These are phyloP conservation scores for Colletotrichum musicola DNA, from an alignment of 2,329 filamentous ascomycete genomes.

Conservation along the genomic window DNA sequence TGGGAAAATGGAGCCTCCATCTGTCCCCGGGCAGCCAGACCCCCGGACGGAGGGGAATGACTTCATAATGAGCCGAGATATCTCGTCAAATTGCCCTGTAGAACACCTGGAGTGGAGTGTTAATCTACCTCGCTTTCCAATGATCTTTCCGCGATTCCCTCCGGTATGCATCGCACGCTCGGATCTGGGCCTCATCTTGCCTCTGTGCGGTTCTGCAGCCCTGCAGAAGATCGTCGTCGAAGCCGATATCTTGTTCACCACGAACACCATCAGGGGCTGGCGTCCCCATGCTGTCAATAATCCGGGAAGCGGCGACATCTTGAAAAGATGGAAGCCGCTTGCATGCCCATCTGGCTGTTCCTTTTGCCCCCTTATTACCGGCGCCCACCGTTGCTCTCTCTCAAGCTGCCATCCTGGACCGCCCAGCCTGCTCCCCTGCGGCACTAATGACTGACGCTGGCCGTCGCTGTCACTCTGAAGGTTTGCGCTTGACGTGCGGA, in stretches of 20 bases:
- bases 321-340: neutral
- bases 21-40: conserved; percentile 9
- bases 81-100: conserved; percentile 23
- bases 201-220: conserved; percentile 14
- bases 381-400: conserved; percentile 8
- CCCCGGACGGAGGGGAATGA: conserved; percentile 18
- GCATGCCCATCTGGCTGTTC: neutral
- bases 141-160: conserved; percentile 20
- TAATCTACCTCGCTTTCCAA: conserved; percentile 21
- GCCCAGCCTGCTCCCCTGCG: neutral
- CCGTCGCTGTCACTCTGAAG: conserved; percentile 32
- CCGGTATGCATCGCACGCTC: conserved; percentile 3
- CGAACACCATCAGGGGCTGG: neutral
- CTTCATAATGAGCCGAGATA: conserved; percentile 38
- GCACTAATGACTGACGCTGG: conserved; percentile 24
- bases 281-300: neutral
- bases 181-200: conserved; percentile 18
- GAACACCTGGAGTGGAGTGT: conserved; percentile 13
- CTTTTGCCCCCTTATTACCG: neutral
- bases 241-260: neutral
- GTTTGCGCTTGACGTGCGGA: conserved; percentile 35
- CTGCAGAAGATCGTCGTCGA: conserved; percentile 5
- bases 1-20: conserved; percentile 1
- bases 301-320: neutral
- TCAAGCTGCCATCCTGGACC: neutral